Evolutionary conservation across 768 basidiomycete genomes (phyloP), one percentile per base, ranked within the genome.

Genomic region (Russula earlei): DNA sequence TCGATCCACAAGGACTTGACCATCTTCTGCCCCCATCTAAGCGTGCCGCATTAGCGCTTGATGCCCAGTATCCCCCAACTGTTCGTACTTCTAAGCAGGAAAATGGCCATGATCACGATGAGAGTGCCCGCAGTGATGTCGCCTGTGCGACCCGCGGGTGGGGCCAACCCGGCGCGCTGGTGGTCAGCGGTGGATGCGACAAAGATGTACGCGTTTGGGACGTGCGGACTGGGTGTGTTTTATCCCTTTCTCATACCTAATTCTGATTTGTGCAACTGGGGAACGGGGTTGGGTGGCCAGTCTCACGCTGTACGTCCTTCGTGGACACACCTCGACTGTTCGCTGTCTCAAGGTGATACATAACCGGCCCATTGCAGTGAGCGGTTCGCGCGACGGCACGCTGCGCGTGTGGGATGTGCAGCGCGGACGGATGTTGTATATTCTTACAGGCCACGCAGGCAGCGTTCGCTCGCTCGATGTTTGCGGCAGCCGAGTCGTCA

Each of bases 401-500:
- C 66, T 97, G 37, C 77, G 91, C 1, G 89, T 96, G 0, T 99
- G 95, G 95, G 90, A 99, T 68, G 79, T 99, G 33, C 87, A 91
- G 68, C 77, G 75, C 12, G 95, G 95, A 0, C 74, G 77, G 44
- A 70, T 80, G 55, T 66, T 89, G 33, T 75, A 80, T 17, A 74
- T 84, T 7, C 74, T 99, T 31, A 69, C 73, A 19, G 95, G 95
- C 0, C 95, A 99, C 67, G 70, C 74, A 25, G 74, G 80, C 40
- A 91, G 87, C 62, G 94, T 98, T 14, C 73, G 95, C 44, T 91
- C 91, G 66, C 71, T 97, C 29, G 95, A 97, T 68, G 84, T 93
- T 11, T 85, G 81, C 62, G 95, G 91, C 24, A 83, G 83, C 60
- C 76, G 73, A 62, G 85, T 86, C 12, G 93, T 93, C 36, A 93